These are phyloP conservation scores for Crassisporium funariophilum DNA, from an alignment of 768 basidiomycete species.

Conservation along the genomic window DNA sequence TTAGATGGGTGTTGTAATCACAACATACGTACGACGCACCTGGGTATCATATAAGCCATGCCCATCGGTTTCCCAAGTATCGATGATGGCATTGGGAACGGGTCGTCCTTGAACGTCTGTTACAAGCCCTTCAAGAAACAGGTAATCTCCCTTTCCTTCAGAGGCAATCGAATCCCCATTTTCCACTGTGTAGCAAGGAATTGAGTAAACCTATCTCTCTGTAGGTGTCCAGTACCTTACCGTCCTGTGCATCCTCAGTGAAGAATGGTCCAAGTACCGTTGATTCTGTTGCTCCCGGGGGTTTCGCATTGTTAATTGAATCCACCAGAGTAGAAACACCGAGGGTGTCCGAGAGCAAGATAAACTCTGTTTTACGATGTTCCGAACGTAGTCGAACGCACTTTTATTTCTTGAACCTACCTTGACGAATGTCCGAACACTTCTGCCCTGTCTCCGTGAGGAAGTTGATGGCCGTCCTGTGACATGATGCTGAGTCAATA, in stretches of 20 bases:
- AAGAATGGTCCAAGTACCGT: conserved; percentile 85
- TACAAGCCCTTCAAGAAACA: conserved; percentile 79
- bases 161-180: conserved; percentile 80
- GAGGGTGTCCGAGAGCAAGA: conserved; percentile 81
- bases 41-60: conserved; percentile 49
- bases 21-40: conserved; percentile 16
- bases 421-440: conserved; percentile 67
- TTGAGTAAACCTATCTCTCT: conserved; percentile 1
- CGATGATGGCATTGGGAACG: conserved; percentile 65
- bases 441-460: conserved; percentile 74
- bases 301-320: conserved; percentile 66
- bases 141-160: conserved; percentile 83
- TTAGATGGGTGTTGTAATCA: conserved; percentile 15
- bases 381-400: conserved; percentile 17
- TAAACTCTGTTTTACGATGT: conserved; percentile 55
- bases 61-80: conserved; percentile 85
- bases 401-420: conserved; percentile 20
- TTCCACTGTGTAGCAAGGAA: conserved; percentile 43
- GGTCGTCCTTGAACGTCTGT: conserved; percentile 65
- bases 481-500: conserved; percentile 3
- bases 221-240: conserved; percentile 39
- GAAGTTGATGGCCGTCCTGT: conserved; percentile 68
- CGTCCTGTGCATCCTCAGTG: conserved; percentile 72
- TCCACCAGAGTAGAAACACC: conserved; percentile 83
- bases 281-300: conserved; percentile 65